Base-by-base conservation (phyloP, 176 grass and related monocot genomes). In the Coix lacrymajobi region DNA sequence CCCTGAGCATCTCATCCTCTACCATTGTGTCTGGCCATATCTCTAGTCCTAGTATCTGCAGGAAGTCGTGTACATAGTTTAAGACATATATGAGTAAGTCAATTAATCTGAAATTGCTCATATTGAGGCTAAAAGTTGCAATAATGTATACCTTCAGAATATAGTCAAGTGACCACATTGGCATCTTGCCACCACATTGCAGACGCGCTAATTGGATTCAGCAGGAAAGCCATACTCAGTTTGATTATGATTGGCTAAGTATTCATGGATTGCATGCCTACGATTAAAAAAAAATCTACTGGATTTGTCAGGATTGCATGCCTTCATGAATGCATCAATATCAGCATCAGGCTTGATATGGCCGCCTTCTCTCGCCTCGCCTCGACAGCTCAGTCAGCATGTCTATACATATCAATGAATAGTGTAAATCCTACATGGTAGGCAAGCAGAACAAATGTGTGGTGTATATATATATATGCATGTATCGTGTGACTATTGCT, bases 1-100 rank as follows among this genome's bases (percentile, higher is more conserved):
- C 95, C 82, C 95, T 92, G 56, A 92, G 78, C 92, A 95, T 86
- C 29, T 93, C 90, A 76, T 98, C 86, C 13, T 92, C 92, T 52
- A 98, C 90, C 90, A 98, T 89, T 2, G 96, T 95, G 80, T 56
- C 51, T 56, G 19, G 20, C 3, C 51, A 56, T 56, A 56, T 56
- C 7, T 56, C 62, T 65, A 65, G 62, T 65, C 62, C 62, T 33
- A 65, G 9, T 65, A 65, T 65, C 62, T 65, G 30, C 14, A 33
- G 62, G 0, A 65, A 33, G 62, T 65, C 6, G 16, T 49, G 24
- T n/a, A 78, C 7, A 79, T 22, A 39, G 22, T 85, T 85, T 34
- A 78, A 63, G 40, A 31, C 7, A 80, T 22, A 16, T 37, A 32
- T 43, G 11, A 60, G 8, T 1, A 46, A 64, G 36, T 73, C 14